Conservation (phyloP, 2,329 filamentous ascomycete genomes). For the Phialophora expanda region DNA sequence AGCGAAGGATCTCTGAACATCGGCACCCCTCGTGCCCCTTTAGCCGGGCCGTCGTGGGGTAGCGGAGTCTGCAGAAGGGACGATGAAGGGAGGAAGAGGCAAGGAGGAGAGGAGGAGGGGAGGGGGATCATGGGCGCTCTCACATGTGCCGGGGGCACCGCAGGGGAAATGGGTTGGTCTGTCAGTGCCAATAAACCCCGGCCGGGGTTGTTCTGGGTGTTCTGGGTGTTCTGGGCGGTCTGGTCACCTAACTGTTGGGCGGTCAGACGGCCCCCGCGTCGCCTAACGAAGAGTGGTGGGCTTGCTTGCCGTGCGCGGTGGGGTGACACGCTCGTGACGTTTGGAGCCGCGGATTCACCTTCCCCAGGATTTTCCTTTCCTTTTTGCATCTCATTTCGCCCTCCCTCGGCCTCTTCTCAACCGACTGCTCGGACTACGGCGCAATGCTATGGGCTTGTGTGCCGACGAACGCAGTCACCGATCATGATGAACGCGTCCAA, state of each 20-base stretch:
- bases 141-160: neutral
- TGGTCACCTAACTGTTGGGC: neutral
- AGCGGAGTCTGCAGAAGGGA: neutral
- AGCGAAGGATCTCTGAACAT: neutral
- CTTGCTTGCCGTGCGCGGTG: neutral
- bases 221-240: neutral
- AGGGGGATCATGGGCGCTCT: neutral
- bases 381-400: constrained; percentile 20
- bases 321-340: neutral
- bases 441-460: constrained; percentile 6
- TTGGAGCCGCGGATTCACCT: constrained; percentile 6
- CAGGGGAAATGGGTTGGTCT: neutral
- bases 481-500: constrained; percentile 38
- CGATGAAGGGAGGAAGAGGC: neutral
- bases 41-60: neutral
- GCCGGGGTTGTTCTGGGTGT: neutral
- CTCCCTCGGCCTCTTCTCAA: constrained; percentile 27
- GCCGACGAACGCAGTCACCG: constrained; percentile 7
- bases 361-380: constrained; percentile 31
- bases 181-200: neutral
- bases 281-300: neutral
- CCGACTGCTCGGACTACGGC: constrained; percentile 19
- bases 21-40: neutral
- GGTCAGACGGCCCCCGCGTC: neutral
- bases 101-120: neutral